A percentile compares a stretch with the other conserved stretches of the same genome.
These are phyloP conservation scores for Yamadazyma sp. DNA, from an alignment of 805 yeast species.

Conservation along the genomic window DNA sequence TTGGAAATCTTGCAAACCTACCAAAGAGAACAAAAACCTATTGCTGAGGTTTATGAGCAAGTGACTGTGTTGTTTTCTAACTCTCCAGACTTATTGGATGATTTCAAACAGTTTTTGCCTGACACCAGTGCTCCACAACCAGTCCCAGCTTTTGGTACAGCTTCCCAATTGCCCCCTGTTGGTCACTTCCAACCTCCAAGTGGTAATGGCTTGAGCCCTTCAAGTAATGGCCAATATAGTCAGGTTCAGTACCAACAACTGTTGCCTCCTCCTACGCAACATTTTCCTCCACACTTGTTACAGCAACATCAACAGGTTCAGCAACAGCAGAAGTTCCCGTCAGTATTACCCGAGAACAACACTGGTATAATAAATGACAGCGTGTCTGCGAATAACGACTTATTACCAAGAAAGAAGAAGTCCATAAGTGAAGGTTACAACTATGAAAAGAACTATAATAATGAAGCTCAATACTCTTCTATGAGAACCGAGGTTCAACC, in stretches of 20 bases:
- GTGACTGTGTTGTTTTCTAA: conserved; percentile 85
- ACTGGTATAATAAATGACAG: conserved; percentile 3
- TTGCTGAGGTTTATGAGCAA: conserved; percentile 91
- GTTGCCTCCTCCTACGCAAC: conserved; percentile 17
- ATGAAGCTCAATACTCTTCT: conserved; percentile 50
- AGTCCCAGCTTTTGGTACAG: conserved; percentile 21
- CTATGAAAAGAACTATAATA: conserved; percentile 30
- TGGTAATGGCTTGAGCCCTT: conserved; percentile 17
- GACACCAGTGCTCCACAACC: conserved; percentile 50
- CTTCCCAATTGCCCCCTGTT: conserved; percentile 76
- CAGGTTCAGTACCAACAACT: conserved; percentile 13
- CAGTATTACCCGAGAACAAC: conserved; percentile 3
- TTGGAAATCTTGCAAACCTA: conserved; percentile 94
- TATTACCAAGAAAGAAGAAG: conserved; percentile 19
- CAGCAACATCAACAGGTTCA: conserved; percentile 15
- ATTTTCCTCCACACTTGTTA: conserved; percentile 12
- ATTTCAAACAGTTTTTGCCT: conserved; percentile 92
- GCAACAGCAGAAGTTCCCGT: conserved; percentile 6
- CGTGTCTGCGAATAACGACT: conserved; percentile 7
- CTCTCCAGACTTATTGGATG: conserved; percentile 93
- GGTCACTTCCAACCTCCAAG: conserved; percentile 80
- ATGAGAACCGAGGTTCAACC: conserved; percentile 37
- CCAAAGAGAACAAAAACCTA: conserved; percentile 94
- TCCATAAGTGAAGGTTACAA: conserved; percentile 27
- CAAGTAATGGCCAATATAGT: conserved; percentile 19